Conservation (phyloP, 2,329 filamentous ascomycete species). For the Pestalotiopsis fici region DNA sequence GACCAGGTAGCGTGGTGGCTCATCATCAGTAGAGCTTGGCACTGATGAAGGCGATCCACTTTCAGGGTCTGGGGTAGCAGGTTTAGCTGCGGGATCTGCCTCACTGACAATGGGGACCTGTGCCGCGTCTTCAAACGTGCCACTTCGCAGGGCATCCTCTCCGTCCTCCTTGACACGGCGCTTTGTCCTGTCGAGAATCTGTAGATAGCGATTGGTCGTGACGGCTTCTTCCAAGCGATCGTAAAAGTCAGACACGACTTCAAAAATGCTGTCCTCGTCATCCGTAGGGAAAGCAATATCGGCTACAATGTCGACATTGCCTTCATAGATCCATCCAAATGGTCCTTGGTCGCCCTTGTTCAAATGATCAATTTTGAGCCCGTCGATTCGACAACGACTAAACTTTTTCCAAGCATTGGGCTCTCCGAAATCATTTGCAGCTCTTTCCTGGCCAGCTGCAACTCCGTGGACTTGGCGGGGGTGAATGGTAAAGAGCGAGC, state of each 20-base stretch:
- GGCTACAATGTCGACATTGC: conserved; percentile 93
- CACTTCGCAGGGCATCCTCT: conserved; percentile 16
- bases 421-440: conserved; percentile 61
- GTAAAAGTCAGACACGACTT: conserved; percentile 97
- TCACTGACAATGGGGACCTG: conserved; percentile 14
- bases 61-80: background rate
- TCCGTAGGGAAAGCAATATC: conserved; percentile 95
- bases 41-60: background rate
- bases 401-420: conserved; percentile 91
- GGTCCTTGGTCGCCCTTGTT: conserved; percentile 92
- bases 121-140: background rate
- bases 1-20: conserved; percentile 78
- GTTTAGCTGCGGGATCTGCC: conserved; percentile 11
- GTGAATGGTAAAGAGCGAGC: conserved; percentile 95
- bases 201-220: conserved; percentile 70
- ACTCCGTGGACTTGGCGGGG: conserved; percentile 86
- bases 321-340: conserved; percentile 97
- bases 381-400: conserved; percentile 88
- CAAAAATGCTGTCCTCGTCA: conserved; percentile 82
- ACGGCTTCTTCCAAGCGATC: conserved; percentile 94
- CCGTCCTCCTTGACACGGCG: conserved; percentile 24
- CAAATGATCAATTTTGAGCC: conserved; percentile 90
- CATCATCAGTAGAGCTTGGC: conserved; percentile 33
- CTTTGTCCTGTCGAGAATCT: conserved; percentile 53
- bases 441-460: conserved; percentile 61